phyloP scores from a whole-genome alignment of 805 yeast species.

The Candida arabinofermentans region DNA sequence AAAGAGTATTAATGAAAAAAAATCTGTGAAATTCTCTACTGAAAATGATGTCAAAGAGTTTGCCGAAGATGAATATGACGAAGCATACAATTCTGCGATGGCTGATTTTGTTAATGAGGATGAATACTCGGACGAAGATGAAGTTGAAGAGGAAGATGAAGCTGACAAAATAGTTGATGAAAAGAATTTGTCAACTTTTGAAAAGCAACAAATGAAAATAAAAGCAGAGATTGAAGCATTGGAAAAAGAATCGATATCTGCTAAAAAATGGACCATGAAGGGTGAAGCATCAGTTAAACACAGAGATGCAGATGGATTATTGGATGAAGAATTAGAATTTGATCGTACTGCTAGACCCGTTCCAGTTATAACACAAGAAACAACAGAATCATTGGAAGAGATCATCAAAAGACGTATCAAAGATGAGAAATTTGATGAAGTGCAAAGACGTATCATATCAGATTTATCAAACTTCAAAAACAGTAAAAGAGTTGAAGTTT shows the following conservation, averaged over 20 bases:
- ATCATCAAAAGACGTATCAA: constrained; percentile 79
- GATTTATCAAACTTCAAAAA: constrained; percentile 60
- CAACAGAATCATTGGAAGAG: constrained; percentile 84
- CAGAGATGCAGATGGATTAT: constrained; percentile 79
- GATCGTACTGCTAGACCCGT: constrained; percentile 95
- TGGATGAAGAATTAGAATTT: constrained; percentile 80
- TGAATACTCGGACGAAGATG: constrained; percentile 35
- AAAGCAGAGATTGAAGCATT: constrained; percentile 72
- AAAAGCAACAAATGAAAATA: constrained; percentile 74
- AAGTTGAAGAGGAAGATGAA: constrained; percentile 29
- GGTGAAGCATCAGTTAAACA: constrained; percentile 85
- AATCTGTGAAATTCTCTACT: constrained; percentile 15
- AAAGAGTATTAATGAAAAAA: constrained; percentile 10
- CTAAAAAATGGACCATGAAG: constrained; percentile 88
- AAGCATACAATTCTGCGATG: constrained; percentile 57
- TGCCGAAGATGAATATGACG: constrained; percentile 58
- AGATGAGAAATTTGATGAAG: constrained; percentile 75
- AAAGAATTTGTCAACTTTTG: constrained; percentile 63
- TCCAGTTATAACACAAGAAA: constrained; percentile 87
- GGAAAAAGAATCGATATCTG: constrained; percentile 85
- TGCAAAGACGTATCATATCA: constrained; percentile 66
- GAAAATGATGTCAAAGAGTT: constrained; percentile 40
- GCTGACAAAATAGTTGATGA: constrained; percentile 22
- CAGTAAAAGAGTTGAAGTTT: constrained; percentile 57
- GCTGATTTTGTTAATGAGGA: constrained; percentile 53